Conservation (phyloP, 768 basidiomycete genomes). For the Daedaleopsis sinensis region DNA sequence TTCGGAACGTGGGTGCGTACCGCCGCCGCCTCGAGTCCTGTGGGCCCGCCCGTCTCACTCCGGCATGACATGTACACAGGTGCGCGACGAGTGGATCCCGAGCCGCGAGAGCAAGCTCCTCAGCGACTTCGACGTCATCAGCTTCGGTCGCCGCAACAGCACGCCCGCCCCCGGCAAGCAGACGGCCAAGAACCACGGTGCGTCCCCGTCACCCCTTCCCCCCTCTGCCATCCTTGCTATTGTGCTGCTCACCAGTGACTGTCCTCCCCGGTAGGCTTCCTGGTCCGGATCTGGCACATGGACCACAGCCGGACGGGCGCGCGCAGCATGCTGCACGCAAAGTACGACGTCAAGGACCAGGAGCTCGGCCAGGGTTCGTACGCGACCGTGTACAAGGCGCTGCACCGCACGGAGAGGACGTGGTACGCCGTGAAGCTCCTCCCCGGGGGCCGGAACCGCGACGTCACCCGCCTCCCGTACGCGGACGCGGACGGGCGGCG, state of each 20-base stretch:
- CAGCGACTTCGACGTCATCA: conserved; percentile 81
- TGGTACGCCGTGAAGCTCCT: conserved; percentile 91
- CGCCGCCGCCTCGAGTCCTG: neutral
- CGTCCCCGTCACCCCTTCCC: conserved; percentile 23
- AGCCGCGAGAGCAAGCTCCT: conserved; percentile 56
- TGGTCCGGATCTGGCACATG: conserved; percentile 54
- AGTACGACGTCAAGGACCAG: conserved; percentile 58
- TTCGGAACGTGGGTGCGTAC: conserved; percentile 38
- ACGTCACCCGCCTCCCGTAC: conserved; percentile 2
- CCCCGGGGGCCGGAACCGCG: conserved; percentile 44
- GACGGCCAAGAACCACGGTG: conserved; percentile 69
- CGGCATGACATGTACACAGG: no score
- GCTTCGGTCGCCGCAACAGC: conserved; percentile 63
- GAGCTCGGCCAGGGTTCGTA: conserved; percentile 90
- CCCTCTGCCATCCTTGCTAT: no score
- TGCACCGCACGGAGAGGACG: conserved; percentile 66
- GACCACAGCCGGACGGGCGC: conserved; percentile 36
- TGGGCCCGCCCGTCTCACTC: neutral
- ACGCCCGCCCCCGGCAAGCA: conserved; percentile 38
- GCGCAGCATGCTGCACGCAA: conserved; percentile 29
- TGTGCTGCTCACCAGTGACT: neutral
- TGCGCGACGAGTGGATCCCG: conserved; percentile 61
- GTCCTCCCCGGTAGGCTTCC: conserved; percentile 50
- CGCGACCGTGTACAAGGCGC: conserved; percentile 83
- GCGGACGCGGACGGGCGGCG: neutral